Base-by-base conservation (phyloP, 768 basidiomycete species). In the Xerocomellus dryophilus region DNA sequence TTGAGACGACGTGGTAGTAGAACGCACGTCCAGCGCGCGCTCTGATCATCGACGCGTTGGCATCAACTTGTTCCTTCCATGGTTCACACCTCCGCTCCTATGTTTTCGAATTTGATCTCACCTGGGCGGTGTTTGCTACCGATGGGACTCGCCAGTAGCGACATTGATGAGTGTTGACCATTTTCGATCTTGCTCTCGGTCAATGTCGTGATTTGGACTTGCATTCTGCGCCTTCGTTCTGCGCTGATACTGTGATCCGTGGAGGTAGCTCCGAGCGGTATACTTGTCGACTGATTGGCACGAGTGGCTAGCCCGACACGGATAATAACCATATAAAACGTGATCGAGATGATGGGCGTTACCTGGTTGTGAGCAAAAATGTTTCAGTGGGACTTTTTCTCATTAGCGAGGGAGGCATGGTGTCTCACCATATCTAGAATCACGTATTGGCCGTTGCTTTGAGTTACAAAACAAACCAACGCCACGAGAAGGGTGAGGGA, bases 281-380 rank as follows among this genome's bases (percentile, higher is more conserved):
- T 34, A 14, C 17, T 25, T 25, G 40, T 21, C 14, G 10, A 0
- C 12, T 41, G 43, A 6, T 11, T 53, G 11, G 25, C 7, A 20
- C 38, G 49, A 25, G 40, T 29, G 12, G 38, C 11, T 11, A 54
- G 14, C 29, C 52, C 43, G 17, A 58, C 47, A 2, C 46, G 52
- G 29, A 60, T 47, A 7, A 58, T 58, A 5, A 58, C 46, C 47
- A 48, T 49, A 45, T 60, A 60, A 42, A 54, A 60, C 18, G 50
- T 39, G 50, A 60, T 60, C 21, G 56, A 51, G 17, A 60, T 60
- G 39, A 58, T 58, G 4, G 59, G 50, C 50, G 40, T 42, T 29
- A 23, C 17, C 48, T 50, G 12, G 25, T 50, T 21, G 2, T 5
- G 27, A 48, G 17, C 8, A 29, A 21, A n/a, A 6, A 31, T 5